Base-by-base conservation (phyloP, 371 early-diverging fungal species). In the Mucor plumbeus region DNA sequence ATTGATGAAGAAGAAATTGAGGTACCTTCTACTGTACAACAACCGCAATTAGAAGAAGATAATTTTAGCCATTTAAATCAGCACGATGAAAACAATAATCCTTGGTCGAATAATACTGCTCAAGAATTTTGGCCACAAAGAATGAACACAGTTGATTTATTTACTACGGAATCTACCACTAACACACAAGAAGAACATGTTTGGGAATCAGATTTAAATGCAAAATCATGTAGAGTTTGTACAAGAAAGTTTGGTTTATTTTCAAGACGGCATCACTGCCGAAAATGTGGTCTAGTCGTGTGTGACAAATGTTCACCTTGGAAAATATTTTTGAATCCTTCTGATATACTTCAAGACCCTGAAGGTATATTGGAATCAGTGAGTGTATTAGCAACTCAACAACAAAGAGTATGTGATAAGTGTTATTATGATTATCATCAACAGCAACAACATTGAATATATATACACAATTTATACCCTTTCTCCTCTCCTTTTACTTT, bases 231-330 rank as follows among this genome's bases (percentile, higher is more conserved):
- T 71, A 76, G 82, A 43, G 74, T 78, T 9, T 92, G 93, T 68
- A 67, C 67, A 14, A 74, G 84, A 40, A 78, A 81, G 34, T 92
- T 94, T 68, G 86, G 83, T 0, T 69, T 85, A 19, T 74, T 78
- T 50, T 40, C 89, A 33, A 78, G 94, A 59, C 85, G 92, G 57
- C 94, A 92, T 70, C 93, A 93, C 64, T 93, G 93, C 70, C 85
- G 91, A 68, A 88, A 90, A 33, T 94, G 94, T 81, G 93, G 94
- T 7, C 74, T 82, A 26, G 81, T 93, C 48, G 86, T 89, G 53
- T 94, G 94, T 70, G 91, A 90, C 72, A 72, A 76, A 31, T 93
- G 91, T 59, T 88, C 90, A 9, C 76, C 82, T 26, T 72, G 73
- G 14, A 84, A 87, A 17, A 70, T 82, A 0, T 78, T 76, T 57